Evolutionary conservation across 495 filamentous ascomycete genomes (phyloP), one percentile per base, ranked within the genome.

Genomic region (Aspergillus carlsbadensis): DNA sequence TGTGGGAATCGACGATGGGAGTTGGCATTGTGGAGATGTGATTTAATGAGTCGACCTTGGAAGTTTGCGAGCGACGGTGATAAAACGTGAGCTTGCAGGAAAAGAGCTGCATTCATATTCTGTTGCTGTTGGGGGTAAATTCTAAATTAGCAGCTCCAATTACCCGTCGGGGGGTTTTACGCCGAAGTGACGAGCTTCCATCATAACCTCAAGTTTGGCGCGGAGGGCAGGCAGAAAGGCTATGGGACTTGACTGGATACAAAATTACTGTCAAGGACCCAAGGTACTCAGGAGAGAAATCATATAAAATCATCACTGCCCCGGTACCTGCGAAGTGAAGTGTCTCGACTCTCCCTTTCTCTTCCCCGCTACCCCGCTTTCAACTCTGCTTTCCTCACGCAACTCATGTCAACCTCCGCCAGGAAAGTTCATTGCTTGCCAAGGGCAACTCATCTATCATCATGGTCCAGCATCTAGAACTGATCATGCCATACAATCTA

Each of bases 1-100:
- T 86, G 75, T 96, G 92, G 8, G 90, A 87, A 73, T 96, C 92
- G 52, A 96, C 78, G 50, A 92, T 81, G 39, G 68, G 70, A 29
- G 63, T 68, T 4, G 65, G 41, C 68, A 71, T 72, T 10, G 41
- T 61, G 44, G 10, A 10, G 36, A 20, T 29, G 6, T 17, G 5
- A 13, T 2, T 10, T 29, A 24, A 11, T 15, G 40, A 7, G 29
- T 10, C 14, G n/a, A n/a, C n/a, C n/a, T n/a, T n/a, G n/a, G n/a
- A n/a, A n/a, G n/a, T n/a, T n/a, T n/a, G n/a, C n/a, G n/a, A n/a
- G n/a, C n/a, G n/a, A n/a, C n/a, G n/a, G n/a, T n/a, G n/a, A n/a
- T n/a, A n/a, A n/a, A n/a, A n/a, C n/a, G n/a, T n/a, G n/a, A n/a
- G n/a, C n/a, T n/a, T n/a, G n/a, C n/a, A n/a, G n/a, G n/a, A n/a